Base-by-base conservation (phyloP, 768 basidiomycete genomes). In the Leucogyrophana mollusca region DNA sequence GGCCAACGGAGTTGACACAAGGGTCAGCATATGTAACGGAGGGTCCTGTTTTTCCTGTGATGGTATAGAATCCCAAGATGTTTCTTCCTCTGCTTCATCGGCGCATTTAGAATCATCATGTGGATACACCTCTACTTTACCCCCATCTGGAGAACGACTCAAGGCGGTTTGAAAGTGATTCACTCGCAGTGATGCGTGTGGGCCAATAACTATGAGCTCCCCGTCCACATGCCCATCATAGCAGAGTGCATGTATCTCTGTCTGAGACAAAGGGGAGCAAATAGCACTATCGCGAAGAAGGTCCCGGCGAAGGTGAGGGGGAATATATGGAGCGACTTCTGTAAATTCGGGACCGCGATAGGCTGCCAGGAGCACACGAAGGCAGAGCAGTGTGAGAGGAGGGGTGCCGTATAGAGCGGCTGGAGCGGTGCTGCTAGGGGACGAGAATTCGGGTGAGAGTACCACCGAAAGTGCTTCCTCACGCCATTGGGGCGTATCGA, bases 201-300 rank as follows among this genome's bases (percentile, higher is more conserved):
- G 82, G 11, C 83, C 83, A 21, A 87, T 73, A 18, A 90, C 59
- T 30, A 89, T 59, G 9, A 87, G 65, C 49, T 90, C 88, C 1
- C 84, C 80, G 42, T 79, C 77, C 3, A 74, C 72, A 55, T 85
- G 79, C 1, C 77, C 73, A 0, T 71, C 67, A 25, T 70, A 71
- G 44, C 76, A 74, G 4, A 88, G 57, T 7, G 74, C 68, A 42
- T 73, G 72, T 16, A 89, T 68, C 45, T 77, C 75, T 17, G 65
- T 57, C 43, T 61, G 69, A 4, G 73, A 66, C 16, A 89, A 64
- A 2, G 88, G 87, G 1, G 66, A 59, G 44, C 81, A 73, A 10
- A 87, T 62, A 20, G 85, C 79, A 5, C 76, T 67, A 51, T 81
- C 73, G 3, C 83, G 78, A 23, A 87, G 66, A 14, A 87, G 67